Conservation (phyloP, 352 stramenopile genomes). For the Plasmopara halstedii region DNA sequence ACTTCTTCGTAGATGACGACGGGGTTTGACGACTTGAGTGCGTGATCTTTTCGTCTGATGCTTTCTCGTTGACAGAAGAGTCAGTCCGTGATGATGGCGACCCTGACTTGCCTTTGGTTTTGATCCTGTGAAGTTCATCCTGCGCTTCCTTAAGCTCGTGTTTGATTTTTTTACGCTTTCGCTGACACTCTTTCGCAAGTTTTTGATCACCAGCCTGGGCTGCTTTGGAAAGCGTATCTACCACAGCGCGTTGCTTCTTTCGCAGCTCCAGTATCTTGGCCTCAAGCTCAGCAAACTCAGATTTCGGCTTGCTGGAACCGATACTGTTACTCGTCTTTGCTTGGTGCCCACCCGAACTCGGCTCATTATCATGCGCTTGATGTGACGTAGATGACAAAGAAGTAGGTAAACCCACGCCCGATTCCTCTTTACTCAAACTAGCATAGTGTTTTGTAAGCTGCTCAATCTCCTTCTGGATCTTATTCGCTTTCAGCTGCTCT, state of each 20-base stretch:
- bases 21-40: slow-evolving; percentile 10
- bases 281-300: slow-evolving; percentile 54
- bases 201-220: slow-evolving; percentile 62
- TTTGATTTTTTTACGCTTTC: slow-evolving; percentile 64
- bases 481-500: slow-evolving; percentile 63
- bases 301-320: slow-evolving; percentile 23
- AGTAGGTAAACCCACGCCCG: slow-evolving; percentile 29
- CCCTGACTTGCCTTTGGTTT: slow-evolving; percentile 26
- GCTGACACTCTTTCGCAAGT: slow-evolving; percentile 67
- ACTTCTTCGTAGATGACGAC: slow-evolving; percentile 19
- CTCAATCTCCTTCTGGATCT: slow-evolving; percentile 79
- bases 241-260: slow-evolving; percentile 68
- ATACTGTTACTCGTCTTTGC: slow-evolving; percentile 27
- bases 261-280: slow-evolving; percentile 66
- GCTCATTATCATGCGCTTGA: slow-evolving; percentile 31
- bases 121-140: slow-evolving; percentile 55
- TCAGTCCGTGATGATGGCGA: slow-evolving; percentile 7
- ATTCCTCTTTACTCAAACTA: slow-evolving; percentile 24
- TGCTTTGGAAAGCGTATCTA: slow-evolving; percentile 68
- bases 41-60: slow-evolving; percentile 5
- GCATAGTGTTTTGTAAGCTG: slow-evolving; percentile 73
- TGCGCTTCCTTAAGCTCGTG: slow-evolving; percentile 68
- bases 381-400: slow-evolving; percentile 38
- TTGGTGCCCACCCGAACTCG: slow-evolving; percentile 12
- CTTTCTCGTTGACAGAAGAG: slow-evolving; percentile 12